Base-by-base conservation (phyloP, 2,329 filamentous ascomycete species). In the Lachnellula suecica region DNA sequence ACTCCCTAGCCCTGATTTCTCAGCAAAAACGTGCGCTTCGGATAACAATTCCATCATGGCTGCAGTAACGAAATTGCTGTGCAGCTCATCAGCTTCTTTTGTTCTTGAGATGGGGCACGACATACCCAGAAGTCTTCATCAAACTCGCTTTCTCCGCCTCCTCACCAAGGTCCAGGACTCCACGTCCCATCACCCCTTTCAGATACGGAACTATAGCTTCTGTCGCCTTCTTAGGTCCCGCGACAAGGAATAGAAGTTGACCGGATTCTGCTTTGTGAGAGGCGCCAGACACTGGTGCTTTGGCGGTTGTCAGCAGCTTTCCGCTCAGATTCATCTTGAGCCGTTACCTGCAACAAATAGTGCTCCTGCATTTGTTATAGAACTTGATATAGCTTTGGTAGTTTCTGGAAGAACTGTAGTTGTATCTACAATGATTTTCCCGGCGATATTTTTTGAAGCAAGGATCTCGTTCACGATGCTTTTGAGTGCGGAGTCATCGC, bases 11-110 rank as follows among this genome's bases (percentile, higher is more conserved):
- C 72, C 72, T 1, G 72, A 74, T 58, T 72, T 70, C 52, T 75
- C 73, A 8, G 72, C 73, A 51, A 76, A 74, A 20, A 75, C 72
- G 53, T 75, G 73, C 1, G 72, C 70, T 59, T 75, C 72, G 4
- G 71, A 68, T 25, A 76, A 70, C 10, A 71, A 68, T 62, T 76
- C 72, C 72, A 74, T 74, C 60, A 74, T 61, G 43, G 68, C 70
- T 6, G 73, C 66, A 4, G 70, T 72, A 29, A 73, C 54, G 40
- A 65, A 66, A 34, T 63, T 71, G 52, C 73, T 56, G 10, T 24
- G 11, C 7, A 9, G n/a, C 11, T 10, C 1, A 4, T 40, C 5
- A 40, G 37, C 37, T 1, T 22, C 37, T 40, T 11, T 40, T 40
- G n/a, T 17, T 2, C 4, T 38, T 2, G 41, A 44, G 23, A 23